phyloP scores from a whole-genome alignment of 2,329 filamentous ascomycete species.

The Xylaria polymorpha region DNA sequence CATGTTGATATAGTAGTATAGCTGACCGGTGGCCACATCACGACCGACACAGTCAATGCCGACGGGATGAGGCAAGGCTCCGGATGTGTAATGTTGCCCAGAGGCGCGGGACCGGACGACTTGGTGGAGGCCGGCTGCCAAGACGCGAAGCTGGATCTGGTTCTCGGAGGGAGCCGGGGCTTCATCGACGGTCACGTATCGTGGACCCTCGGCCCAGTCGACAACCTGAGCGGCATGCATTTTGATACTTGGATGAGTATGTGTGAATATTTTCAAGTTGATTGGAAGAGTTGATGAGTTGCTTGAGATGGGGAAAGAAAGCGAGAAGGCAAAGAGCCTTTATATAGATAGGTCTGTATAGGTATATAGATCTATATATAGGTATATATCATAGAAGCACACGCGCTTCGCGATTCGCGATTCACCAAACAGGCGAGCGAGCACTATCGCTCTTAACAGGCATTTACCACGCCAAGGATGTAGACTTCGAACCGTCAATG shows the following conservation, averaged over 20 bases:
- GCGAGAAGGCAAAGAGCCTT: not conserved
- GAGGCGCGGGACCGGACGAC: conserved; percentile 65
- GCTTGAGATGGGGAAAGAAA: not conserved
- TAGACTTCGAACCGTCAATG: not conserved
- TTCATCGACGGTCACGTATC: conserved; percentile 50
- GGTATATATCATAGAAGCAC: not conserved
- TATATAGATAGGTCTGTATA: not conserved
- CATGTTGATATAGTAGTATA: conserved; percentile 62
- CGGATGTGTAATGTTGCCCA: conserved; percentile 65
- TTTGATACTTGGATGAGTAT: not conserved
- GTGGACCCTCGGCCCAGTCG: conserved; percentile 47
- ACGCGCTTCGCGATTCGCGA: conserved; percentile 4
- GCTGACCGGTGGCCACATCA: conserved; percentile 57
- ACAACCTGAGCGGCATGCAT: conserved; percentile 48
- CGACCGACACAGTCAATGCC: conserved; percentile 65
- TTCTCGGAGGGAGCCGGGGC: conserved; percentile 52
- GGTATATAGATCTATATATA: not conserved
- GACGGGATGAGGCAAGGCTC: conserved; percentile 61
- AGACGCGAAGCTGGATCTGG: conserved; percentile 62
- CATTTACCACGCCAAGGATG: not conserved
- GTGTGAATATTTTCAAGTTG: not conserved
- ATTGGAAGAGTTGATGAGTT: not conserved
- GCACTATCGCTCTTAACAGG: no score
- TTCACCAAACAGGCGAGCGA: not conserved
- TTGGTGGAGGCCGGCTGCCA: conserved; percentile 64